phyloP scores from a whole-genome alignment of 75 land plant species.

The Larix kaempferi region DNA sequence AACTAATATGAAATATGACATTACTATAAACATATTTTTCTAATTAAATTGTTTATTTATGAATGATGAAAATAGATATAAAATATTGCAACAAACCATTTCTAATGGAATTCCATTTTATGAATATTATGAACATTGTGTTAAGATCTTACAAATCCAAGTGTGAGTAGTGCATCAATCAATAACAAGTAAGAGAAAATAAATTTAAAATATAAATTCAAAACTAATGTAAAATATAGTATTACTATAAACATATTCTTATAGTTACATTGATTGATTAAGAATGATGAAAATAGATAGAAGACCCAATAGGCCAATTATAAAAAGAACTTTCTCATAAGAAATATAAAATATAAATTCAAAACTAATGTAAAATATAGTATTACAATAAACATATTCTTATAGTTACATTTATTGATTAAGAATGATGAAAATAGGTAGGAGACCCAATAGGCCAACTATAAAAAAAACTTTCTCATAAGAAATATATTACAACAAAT shows the following conservation, averaged over 20 bases:
- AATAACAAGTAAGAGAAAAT: no score
- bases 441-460: not conserved
- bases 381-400: not conserved
- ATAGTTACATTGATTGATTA: not conserved
- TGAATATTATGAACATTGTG: no score
- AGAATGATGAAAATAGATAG: not conserved
- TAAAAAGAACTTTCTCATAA: no score
- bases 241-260: not conserved
- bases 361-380: not conserved
- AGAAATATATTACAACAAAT: no score
- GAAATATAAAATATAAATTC: no score
- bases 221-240: not conserved
- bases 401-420: not conserved
- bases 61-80: not conserved
- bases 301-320: not conserved
- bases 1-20: not conserved
- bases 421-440: not conserved
- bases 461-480: not conserved
- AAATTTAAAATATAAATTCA: no score
- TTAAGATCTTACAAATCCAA: no score
- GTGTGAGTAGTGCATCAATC: no score
- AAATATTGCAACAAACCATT: not conserved
- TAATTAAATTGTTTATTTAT: not conserved
- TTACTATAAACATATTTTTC: not conserved
- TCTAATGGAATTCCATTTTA: no score